Base-by-base conservation (phyloP, 208 protist genomes). In the Eutreptiella sp. region DNA sequence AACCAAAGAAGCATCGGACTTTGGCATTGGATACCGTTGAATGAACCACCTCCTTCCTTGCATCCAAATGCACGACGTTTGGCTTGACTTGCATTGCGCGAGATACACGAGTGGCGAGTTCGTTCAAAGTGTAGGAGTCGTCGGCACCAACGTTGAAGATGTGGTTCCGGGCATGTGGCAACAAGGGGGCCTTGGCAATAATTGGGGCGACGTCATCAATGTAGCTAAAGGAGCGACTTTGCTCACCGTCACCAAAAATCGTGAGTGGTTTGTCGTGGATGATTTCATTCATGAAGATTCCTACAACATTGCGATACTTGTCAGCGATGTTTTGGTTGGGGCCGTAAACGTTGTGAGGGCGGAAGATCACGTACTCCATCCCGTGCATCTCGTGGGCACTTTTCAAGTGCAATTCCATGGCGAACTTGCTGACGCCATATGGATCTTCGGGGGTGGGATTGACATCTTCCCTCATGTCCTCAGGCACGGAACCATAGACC, bases 331-430 rank as follows among this genome's bases (percentile, higher is more conserved):
- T 61, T 29, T 72, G 64, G 23, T 60, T 5, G 5, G 63, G 63
- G 1, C 67, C 67, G 38, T 53, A 72, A 2, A 72, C 67, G 42
- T 72, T 72, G 24, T 71, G 68, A 24, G 63, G 63, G 0, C 67
- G 33, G 45, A 50, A 50, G 45, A 50, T 50, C 14, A 50, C 35
- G 29, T 50, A 50, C 14, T 50, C 35, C 45, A 50, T 27, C 14
- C 29, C 29, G 29, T 42, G 35, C 45, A 50, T 50, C n/a, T 50
- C 45, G 35, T 50, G 45, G 35, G 45, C 45, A 50, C 14, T 23
- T 23, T 38, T 50, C 45, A 50, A 50, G 29, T 50, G 16, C 14
- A 50, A n/a, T n/a, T 50, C 45, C n/a, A 50, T 42, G n/a, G 14
- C n/a, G 45, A 39, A 50, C 45, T 50, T 50, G 14, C 16, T 39